Base-by-base conservation (phyloP, 306 rosid genomes). In the Datisca glomerata region DNA sequence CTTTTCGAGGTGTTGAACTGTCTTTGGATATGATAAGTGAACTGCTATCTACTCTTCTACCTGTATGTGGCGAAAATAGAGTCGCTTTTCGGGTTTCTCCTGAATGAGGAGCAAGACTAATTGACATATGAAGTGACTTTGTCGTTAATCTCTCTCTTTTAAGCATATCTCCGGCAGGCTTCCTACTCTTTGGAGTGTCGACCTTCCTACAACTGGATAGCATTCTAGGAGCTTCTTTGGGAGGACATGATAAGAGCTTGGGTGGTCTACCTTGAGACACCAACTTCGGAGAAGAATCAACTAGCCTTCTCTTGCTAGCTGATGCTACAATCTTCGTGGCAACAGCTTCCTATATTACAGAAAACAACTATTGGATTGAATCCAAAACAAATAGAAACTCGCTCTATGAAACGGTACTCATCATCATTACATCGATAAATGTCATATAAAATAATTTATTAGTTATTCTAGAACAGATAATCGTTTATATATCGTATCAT, bases 121-220 rank as follows among this genome's bases (percentile, higher is more conserved):
- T 45, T 17, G 96, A 79, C 81, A 51, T 59, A 51, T 71, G 64
- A 24, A 71, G 68, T 32, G 84, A 70, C 29, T 57, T 65, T 34
- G 49, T 55, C 32, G 52, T 21, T 25, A 44, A 41, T 18, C 59
- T 55, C 72, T 57, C 68, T 55, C 44, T 67, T 38, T 61, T 74
- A 47, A 45, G 46, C 13, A 32, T 25, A 33, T 43, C 71, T 51
- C 57, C 61, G 42, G 42, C 50, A 50, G 52, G 15, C 44, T 43
- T 75, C 71, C 65, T 57, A 50, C 63, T 62, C 49, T 67, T 53
- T 17, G 72, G 54, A 50, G 66, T 48, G 25, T 41, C 48, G 53
- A 14, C 38, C 31, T 47, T 59, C 45, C 41, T 43, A 20, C 46
- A 48, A 38, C 29, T 45, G 8, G 39, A 16, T 41, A 22, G 65